A percentile compares a stretch with the other conserved stretches of the same genome.
Evolutionary conservation across 257 asterid genomes (phyloP).

Genomic region (Salvia splendens): DNA sequence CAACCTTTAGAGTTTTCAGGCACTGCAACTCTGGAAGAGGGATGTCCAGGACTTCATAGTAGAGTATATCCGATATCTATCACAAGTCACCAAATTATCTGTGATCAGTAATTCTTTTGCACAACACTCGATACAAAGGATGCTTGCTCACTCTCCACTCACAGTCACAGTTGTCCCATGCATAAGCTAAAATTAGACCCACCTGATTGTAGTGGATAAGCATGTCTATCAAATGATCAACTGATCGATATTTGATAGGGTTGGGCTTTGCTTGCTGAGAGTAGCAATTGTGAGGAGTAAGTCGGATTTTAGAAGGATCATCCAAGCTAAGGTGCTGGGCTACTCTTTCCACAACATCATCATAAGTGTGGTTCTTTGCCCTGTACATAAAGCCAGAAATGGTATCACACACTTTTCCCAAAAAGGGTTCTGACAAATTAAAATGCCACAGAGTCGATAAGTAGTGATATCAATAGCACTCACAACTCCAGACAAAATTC

Average conservation of each 20-base stretch:
- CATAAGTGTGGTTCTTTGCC: slow-evolving; percentile 88
- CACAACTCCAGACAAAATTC: slow-evolving; percentile 91
- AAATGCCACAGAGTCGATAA: slow-evolving; percentile 18
- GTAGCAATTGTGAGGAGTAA: slow-evolving; percentile 96
- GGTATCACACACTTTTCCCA: slow-evolving; percentile 18
- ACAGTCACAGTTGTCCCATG: slow-evolving; percentile 1
- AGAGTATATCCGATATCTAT: slow-evolving; percentile 84
- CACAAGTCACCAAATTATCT: slow-evolving; percentile 25
- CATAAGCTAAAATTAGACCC: slow-evolving; percentile 2
- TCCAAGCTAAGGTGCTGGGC: slow-evolving; percentile 79
- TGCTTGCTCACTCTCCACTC: neutral
- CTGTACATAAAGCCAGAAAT: slow-evolving; percentile 47
- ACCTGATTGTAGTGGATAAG: slow-evolving; percentile 99
- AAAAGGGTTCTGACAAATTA: slow-evolving; percentile 1
- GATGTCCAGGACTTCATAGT: slow-evolving; percentile 92
- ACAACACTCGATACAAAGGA: neutral
- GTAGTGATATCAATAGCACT: slow-evolving; percentile 41
- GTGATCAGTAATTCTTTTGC: slow-evolving; percentile 23
- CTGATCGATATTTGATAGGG: slow-evolving; percentile 83
- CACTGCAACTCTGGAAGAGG: slow-evolving; percentile 97
- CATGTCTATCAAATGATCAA: slow-evolving; percentile 88
- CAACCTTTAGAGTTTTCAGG: slow-evolving; percentile 89
- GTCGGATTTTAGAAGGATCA: slow-evolving; percentile 91
- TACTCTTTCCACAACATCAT: slow-evolving; percentile 90
- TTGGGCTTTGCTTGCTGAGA: slow-evolving; percentile 97